A percentile compares a stretch with the other conserved stretches of the same genome.
Evolutionary conservation across 1,284 basidiomycete genomes (phyloP).

Genomic region (Tetrapyrgos nigripes): DNA sequence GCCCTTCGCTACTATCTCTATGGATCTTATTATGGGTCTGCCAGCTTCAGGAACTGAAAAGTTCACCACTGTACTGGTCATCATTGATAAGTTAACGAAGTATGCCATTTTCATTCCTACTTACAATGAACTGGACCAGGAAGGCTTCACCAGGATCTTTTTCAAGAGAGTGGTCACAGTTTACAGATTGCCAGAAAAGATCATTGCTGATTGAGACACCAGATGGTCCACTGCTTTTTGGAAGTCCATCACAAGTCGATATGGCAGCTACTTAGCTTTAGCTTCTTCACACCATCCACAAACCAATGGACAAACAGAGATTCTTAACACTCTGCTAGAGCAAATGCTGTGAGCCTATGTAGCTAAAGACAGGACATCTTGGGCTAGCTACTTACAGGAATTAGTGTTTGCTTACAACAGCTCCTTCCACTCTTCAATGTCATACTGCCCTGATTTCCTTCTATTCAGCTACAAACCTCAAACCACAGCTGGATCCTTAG

Average conservation of each 20-base stretch:
- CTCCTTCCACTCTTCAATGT: constrained; percentile 10
- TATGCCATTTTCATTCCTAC: constrained; percentile 39
- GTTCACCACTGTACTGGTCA: constrained; percentile 38
- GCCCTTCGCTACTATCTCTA: constrained; percentile 2
- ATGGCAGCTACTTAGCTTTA: constrained; percentile 16
- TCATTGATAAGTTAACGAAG: constrained; percentile 47
- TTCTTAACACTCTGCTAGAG: constrained; percentile 31
- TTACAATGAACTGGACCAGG: constrained; percentile 10
- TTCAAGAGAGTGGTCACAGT: background rate
- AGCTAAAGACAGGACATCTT: constrained; percentile 33
- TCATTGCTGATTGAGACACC: constrained; percentile 21
- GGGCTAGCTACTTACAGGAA: constrained; percentile 29
- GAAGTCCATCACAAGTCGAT: constrained; percentile 4
- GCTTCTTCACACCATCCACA: background rate
- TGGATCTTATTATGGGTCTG: constrained; percentile 8
- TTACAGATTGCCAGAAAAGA: constrained; percentile 15
- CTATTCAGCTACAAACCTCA: constrained; percentile 13
- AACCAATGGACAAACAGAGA: constrained; percentile 40
- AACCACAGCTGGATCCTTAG: background rate
- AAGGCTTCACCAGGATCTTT: constrained; percentile 9
- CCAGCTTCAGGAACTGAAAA: constrained; percentile 4
- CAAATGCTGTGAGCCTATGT: constrained; percentile 23
- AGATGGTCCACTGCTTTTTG: constrained; percentile 21
- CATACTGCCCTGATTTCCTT: constrained; percentile 10
- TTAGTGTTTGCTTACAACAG: constrained; percentile 26